Conservation (phyloP, 345 rosid species). For the Ceriops tagal region DNA sequence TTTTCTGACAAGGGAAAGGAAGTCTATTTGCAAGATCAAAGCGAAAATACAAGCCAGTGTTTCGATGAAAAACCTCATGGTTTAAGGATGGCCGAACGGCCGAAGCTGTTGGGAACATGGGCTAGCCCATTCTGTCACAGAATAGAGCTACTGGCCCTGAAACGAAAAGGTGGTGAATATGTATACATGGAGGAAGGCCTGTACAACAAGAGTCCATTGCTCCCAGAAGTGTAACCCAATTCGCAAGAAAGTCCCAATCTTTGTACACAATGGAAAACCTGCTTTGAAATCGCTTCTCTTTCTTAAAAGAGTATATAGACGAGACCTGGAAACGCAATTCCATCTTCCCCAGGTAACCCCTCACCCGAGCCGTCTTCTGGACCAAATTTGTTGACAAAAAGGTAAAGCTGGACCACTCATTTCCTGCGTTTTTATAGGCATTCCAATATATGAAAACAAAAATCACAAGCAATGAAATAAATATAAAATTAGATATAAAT, state of each 20-base stretch:
- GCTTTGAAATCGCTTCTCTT: slow-evolving; percentile 11
- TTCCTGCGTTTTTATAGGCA: too few relatives aligned
- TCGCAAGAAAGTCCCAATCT: slow-evolving; percentile 18
- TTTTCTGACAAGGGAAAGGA: neutral
- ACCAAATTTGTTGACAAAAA: slow-evolving; percentile 7
- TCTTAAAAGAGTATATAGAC: slow-evolving; percentile 8
- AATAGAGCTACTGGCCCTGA: slow-evolving; percentile 8
- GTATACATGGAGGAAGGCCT: slow-evolving; percentile 14
- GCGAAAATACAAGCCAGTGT: slow-evolving; percentile 83
- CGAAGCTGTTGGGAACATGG: slow-evolving; percentile 12
- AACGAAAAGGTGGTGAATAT: slow-evolving; percentile 7
- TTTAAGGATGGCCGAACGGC: neutral
- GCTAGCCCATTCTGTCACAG: neutral
- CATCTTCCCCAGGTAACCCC: slow-evolving; percentile 7
- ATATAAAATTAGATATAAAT: too few relatives aligned
- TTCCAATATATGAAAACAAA: too few relatives aligned
- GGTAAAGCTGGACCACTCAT: neutral
- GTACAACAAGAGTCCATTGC: slow-evolving; percentile 15
- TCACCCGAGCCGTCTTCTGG: slow-evolving; percentile 12
- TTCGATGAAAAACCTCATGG: slow-evolving; percentile 54
- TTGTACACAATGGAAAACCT: slow-evolving; percentile 16
- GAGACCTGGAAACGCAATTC: slow-evolving; percentile 13
- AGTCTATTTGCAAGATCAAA: slow-evolving; percentile 52
- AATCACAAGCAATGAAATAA: too few relatives aligned
- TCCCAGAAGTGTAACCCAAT: slow-evolving; percentile 5